Evolutionary conservation across 371 early-diverging fungal species (phyloP), one percentile per base, ranked within the genome.

Genomic region (Mucor ambiguus): DNA sequence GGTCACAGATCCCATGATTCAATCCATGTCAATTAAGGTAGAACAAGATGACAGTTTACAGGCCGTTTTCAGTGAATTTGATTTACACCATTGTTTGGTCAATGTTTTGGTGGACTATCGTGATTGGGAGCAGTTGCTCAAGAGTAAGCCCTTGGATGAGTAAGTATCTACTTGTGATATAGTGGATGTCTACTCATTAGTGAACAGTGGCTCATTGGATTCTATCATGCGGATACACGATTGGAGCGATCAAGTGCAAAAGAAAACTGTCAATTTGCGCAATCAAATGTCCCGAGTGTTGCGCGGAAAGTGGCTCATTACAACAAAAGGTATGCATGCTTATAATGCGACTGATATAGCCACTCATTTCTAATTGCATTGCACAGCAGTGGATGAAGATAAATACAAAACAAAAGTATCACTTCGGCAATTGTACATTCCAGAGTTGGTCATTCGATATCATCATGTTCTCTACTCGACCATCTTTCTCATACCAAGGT

Each of bases 401-500:
- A 44, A 32, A 52, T 46, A 56, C 28, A 38, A 56, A 22, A 38
- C 61, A n/a, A 66, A 66, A 56, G 38, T 46, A 33, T 24, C 54
- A 16, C 38, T 66, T 11, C 22, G 58, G 54, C 24, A 64, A 12
- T 28, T 52, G 1, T 64, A 69, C 18, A 60, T 69, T 35, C 64
- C 69, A 28, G 69, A 69, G 11, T 26, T 70, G 2, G 30, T 69
- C n/a, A 64, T 69, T 48, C 64, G 61, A 29, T 64, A 64, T 18
- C 69, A 64, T 26, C 32, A 64, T 20, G 12, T 69, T 4, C 48
- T 68, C 6, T 33, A 49, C 5, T 41, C 49, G 16, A 38, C 68
- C 11, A 32, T 37, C 22, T 33, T 11, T 11, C 24, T 63, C 24
- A 60, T 63, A 12, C 55, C 63, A 41, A 49, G 48, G 68, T 68